Percentiles rank a stretch among this genome's conserved stretches.
phyloP scores from a whole-genome alignment of 306 rosid species.

The Quercus alba region DNA sequence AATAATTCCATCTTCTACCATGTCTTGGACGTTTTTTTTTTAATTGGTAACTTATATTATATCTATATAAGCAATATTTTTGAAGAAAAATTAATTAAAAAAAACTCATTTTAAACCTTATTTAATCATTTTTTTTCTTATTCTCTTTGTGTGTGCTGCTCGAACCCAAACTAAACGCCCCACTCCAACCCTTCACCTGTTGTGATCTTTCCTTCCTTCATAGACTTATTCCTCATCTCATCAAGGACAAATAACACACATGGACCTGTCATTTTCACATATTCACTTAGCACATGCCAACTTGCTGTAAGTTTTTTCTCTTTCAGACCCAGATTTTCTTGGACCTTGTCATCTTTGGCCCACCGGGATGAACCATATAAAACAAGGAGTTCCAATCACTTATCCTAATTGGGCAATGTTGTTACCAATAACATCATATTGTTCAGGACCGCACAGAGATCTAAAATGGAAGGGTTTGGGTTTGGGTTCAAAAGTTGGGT shows the following conservation, averaged over 20 bases:
- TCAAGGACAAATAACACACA: constrained; percentile 50
- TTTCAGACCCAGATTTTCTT: constrained; percentile 36
- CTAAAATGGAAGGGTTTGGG: too few species aligned
- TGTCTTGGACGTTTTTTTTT: not conserved
- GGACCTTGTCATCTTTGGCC: constrained; percentile 61
- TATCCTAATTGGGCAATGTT: constrained; percentile 40
- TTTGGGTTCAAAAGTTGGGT: too few species aligned
- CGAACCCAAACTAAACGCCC: constrained; percentile 55
- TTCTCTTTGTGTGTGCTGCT: constrained; percentile 11
- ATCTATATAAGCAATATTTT: too few species aligned
- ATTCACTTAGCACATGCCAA: constrained; percentile 44
- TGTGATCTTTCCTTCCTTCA: constrained; percentile 32
- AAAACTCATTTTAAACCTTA: too few species aligned
- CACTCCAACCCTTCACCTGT: constrained; percentile 54
- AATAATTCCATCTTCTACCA: not conserved
- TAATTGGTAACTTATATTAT: too few species aligned
- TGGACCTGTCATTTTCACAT: constrained; percentile 54
- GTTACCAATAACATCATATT: constrained; percentile 26
- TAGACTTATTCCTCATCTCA: constrained; percentile 39
- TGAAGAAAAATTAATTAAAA: too few species aligned
- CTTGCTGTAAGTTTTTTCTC: constrained; percentile 38
- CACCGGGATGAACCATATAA: constrained; percentile 63
- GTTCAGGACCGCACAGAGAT: too few species aligned
- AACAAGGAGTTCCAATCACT: constrained; percentile 57
- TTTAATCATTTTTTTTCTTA: too few species aligned